Base-by-base conservation (phyloP, 2,329 filamentous ascomycete genomes). In the Pseudopithomyces chartarum region DNA sequence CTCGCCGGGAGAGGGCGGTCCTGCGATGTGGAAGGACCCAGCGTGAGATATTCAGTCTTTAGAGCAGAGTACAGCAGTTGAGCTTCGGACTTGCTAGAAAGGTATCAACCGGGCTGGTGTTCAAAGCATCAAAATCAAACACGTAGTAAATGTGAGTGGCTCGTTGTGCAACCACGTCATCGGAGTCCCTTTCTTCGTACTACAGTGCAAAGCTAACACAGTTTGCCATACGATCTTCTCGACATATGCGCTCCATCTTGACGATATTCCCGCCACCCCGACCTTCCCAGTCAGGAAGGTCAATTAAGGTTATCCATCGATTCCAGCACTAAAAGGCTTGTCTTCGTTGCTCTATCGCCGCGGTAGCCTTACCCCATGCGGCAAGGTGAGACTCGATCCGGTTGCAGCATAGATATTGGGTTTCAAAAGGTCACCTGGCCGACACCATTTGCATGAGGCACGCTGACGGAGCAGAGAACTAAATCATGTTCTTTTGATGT, bases 321-420 rank as follows among this genome's bases (percentile, higher is more conserved):
- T 66, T 62, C 57, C 63, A 36, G 68, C 66, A 67, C 70, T 71
- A 71, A 71, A 71, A 71, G 62, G 68, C 68, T 71, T 71, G 67
- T 70, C 66, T 71, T 45, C 22, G 26, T 19, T 43, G 44, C 13
- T 26, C 17, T 50, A 33, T 47, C 44, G 32, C 50, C 45, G 51
- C 54, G 54, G 22, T 39, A 50, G 47, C 32, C 36, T 50, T 50
- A 19, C 47, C 23, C 19, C 36, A 40, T 50, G 7, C 15, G 47
- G 47, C 29, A 40, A 50, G 22, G 23, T 40, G 22, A 40, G 12
- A 50, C 47, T 12, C 4, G 8, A 40, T 22, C 7, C 46, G 20
- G 45, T 10, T 34, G 19, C 7, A 47, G 29, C 3, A 13, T 29
- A 5, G 26, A 29, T 29, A 29, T 29, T 29, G 26, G 26, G 26